Evolutionary conservation across 2,329 filamentous ascomycete genomes (phyloP).

Genomic region (Neonectria magnoliae): DNA sequence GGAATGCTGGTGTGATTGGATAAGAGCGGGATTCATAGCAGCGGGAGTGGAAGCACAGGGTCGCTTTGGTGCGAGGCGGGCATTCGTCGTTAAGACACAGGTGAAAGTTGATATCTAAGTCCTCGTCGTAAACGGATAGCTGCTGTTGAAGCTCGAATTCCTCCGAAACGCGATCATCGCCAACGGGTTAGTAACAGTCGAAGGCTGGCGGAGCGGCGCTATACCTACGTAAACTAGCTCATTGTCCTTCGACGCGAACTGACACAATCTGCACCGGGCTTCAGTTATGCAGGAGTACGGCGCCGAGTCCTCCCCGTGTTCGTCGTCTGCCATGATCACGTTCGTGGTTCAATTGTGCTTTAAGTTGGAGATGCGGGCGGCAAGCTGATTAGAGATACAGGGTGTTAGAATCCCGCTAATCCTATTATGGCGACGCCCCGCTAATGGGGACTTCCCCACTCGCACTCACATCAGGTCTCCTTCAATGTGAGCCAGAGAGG

Average conservation of each 20-base stretch:
- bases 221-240: conserved; percentile 17
- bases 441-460: conserved; percentile 41
- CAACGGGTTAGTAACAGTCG: background rate
- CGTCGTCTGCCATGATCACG: background rate
- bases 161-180: conserved; percentile 9
- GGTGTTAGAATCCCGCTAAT: conserved; percentile 46
- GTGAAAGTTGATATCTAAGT: conserved; percentile 6
- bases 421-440: conserved; percentile 41
- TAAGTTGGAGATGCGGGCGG: background rate
- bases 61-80: conserved; percentile 7
- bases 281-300: conserved; percentile 22
- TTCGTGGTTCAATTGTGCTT: background rate
- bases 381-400: background rate
- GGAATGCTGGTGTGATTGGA: conserved; percentile 19
- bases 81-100: conserved; percentile 1
- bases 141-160: conserved; percentile 12
- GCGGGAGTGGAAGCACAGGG: conserved; percentile 16
- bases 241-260: conserved; percentile 7
- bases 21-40: conserved; percentile 22
- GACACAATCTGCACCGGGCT: conserved; percentile 23
- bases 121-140: conserved; percentile 7
- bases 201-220: background rate
- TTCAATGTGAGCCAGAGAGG: conserved; percentile 21
- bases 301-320: background rate
- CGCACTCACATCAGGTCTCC: conserved; percentile 30